These are phyloP conservation scores for Xylaria sp. DNA, from an alignment of 2,329 filamentous ascomycete species.

Conservation along the genomic window DNA sequence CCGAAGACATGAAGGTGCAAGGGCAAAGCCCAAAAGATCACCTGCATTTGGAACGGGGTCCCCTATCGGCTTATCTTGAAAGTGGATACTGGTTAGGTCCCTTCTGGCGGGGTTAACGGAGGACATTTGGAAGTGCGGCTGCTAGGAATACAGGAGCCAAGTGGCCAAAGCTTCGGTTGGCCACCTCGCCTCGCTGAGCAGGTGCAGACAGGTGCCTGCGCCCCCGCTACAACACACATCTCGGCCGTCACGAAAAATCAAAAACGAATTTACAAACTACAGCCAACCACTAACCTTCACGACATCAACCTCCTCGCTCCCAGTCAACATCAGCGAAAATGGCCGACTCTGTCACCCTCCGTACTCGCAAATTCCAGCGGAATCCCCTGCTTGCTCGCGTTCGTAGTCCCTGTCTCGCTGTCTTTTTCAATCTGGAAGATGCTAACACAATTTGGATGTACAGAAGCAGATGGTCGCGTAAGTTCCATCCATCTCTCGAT, in stretches of 20 bases:
- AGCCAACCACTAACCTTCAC: slow-evolving; percentile 33
- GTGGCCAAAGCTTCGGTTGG: slow-evolving; percentile 27
- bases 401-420: slow-evolving; percentile 23
- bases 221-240: slow-evolving; percentile 41
- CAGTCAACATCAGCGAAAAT: slow-evolving; percentile 71
- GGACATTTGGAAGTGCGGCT: neutral
- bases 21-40: no score
- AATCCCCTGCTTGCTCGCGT: slow-evolving; percentile 83
- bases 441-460: slow-evolving; percentile 27
- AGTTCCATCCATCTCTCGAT: slow-evolving; percentile 28
- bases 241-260: slow-evolving; percentile 42
- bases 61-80: neutral
- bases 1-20: no score
- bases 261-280: slow-evolving; percentile 39
- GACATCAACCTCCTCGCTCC: slow-evolving; percentile 40
- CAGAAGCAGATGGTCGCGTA: slow-evolving; percentile 45
- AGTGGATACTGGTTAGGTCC: no score
- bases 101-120: neutral
- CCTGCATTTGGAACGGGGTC: neutral
- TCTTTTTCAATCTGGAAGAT: neutral
- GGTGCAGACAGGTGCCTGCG: slow-evolving; percentile 33
- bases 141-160: neutral
- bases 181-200: slow-evolving; percentile 33
- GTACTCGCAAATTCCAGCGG: slow-evolving; percentile 99
- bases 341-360: slow-evolving; percentile 87